Evolutionary conservation across 2,329 filamentous ascomycete genomes (phyloP).

Genomic region (Pseudogymnoascus destructans): DNA sequence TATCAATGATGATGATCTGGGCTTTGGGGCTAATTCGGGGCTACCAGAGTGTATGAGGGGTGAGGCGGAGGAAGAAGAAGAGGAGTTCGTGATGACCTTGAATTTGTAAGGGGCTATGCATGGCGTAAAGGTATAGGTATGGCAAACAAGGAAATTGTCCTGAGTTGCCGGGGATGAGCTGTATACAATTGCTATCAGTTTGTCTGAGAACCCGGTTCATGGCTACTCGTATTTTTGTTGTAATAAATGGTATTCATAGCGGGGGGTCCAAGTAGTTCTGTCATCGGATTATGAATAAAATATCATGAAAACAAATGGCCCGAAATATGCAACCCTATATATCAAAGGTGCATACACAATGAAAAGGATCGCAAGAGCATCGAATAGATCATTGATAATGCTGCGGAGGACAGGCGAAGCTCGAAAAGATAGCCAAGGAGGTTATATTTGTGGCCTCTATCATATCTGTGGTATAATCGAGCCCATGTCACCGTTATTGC

Average conservation of each 20-base stretch:
- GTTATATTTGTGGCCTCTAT: not conserved
- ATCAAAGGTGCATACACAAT: not conserved
- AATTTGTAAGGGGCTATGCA: slow-evolving; percentile 7
- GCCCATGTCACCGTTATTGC: not conserved
- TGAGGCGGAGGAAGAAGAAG: slow-evolving; percentile 33
- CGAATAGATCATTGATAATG: not conserved
- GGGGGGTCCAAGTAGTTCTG: not conserved
- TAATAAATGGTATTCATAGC: slow-evolving; percentile 2
- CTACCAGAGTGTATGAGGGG: slow-evolving; percentile 24
- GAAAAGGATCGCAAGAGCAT: not conserved
- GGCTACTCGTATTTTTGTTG: slow-evolving; percentile 5
- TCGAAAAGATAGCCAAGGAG: not conserved
- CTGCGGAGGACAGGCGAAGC: not conserved
- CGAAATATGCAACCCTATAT: not conserved
- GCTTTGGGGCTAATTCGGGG: slow-evolving; percentile 23
- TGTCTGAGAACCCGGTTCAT: not conserved
- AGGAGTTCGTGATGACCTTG: slow-evolving; percentile 43
- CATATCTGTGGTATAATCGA: not conserved
- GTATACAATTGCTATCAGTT: not conserved
- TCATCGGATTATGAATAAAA: not conserved
- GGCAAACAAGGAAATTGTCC: slow-evolving; percentile 1
- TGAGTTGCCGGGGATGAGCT: not conserved
- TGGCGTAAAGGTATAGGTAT: not conserved
- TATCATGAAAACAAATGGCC: not conserved
- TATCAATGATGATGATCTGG: slow-evolving; percentile 31